Evolutionary conservation across 768 basidiomycete species (phyloP), one percentile per base, ranked within the genome.

Genomic region (Hortiboletus flavorubellus): DNA sequence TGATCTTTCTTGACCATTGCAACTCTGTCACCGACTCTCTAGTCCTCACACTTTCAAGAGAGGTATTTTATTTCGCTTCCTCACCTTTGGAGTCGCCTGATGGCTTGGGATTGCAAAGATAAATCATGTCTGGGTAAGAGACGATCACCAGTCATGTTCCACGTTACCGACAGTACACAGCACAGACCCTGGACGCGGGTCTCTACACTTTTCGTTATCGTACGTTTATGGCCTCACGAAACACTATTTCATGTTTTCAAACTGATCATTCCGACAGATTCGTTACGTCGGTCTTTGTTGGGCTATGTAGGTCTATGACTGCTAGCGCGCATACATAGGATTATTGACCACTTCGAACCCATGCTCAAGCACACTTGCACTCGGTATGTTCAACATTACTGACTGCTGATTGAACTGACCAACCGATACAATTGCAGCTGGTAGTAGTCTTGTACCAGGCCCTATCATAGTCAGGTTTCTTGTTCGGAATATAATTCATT

Each of bases 21-120:
- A 26, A 46, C 16, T 14, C 31, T 15, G 5, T n/a, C 18, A 18
- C 26, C 15, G 12, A 2, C 7, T n/a, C n/a, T 12, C 10, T 14
- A 60, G 60, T 56, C 23, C 60, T 61, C 34, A 60, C 53, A 5
- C 40, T 61, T 31, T 12, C 53, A 3, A 33, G 40, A 41, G 54
- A 60, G 47, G 59, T 49, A 43, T 21, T 7, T 58, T 30, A 9
- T 46, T 30, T 18, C 11, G 14, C 11, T 31, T 18, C 11, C 8
- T n/a, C 16, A 12, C 5, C 4, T 6, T 35, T 14, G 8, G 37
- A 8, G 6, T n/a, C 35, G n/a, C 23, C n/a, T 31, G 0, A 37
- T 26, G 8, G 6, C 3, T 35, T 4, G 34, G 26, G 8, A 18
- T 5, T 11, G 5, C 34, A 21, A 34, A 61, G 60, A 26, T 61